Evolutionary conservation across 441 rosid genomes (phyloP).

Genomic region (Geranium incanum): DNA sequence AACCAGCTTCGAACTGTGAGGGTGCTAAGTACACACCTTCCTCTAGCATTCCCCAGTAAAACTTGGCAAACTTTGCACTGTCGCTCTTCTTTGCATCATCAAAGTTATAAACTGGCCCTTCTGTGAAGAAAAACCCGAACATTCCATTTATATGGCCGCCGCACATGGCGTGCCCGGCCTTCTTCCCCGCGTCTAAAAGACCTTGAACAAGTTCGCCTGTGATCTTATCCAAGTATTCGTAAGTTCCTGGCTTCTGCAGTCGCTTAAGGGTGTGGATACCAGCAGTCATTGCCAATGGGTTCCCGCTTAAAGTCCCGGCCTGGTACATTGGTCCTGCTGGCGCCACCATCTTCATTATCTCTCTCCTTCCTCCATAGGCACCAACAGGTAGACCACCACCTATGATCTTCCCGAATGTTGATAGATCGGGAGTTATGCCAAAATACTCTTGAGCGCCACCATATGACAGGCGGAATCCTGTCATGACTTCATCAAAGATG

Average conservation of each 20-base stretch:
- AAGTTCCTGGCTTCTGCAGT: slow-evolving; percentile 62
- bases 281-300: slow-evolving; percentile 87
- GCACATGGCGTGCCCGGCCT: slow-evolving; percentile 70
- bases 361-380: slow-evolving; percentile 90
- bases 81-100: slow-evolving; percentile 77
- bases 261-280: slow-evolving; percentile 77
- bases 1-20: slow-evolving; percentile 87
- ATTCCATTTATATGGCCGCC: slow-evolving; percentile 74
- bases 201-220: slow-evolving; percentile 57
- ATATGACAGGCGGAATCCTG: slow-evolving; percentile 76
- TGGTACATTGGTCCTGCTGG: slow-evolving; percentile 98
- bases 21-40: slow-evolving; percentile 92
- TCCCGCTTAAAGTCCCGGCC: slow-evolving; percentile 93
- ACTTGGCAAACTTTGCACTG: slow-evolving; percentile 57
- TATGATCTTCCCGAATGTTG: slow-evolving; percentile 82
- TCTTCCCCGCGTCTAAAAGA: slow-evolving; percentile 71
- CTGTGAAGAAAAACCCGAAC: slow-evolving; percentile 91
- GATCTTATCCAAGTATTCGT: slow-evolving; percentile 69
- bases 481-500: slow-evolving; percentile 93
- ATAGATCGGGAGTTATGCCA: slow-evolving; percentile 66
- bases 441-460: slow-evolving; percentile 92
- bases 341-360: slow-evolving; percentile 91
- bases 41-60: slow-evolving; percentile 69
- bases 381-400: slow-evolving; percentile 97
- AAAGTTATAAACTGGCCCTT: slow-evolving; percentile 75